Base-by-base conservation (phyloP, 2,329 filamentous ascomycete genomes). In the Penicillium sp. region DNA sequence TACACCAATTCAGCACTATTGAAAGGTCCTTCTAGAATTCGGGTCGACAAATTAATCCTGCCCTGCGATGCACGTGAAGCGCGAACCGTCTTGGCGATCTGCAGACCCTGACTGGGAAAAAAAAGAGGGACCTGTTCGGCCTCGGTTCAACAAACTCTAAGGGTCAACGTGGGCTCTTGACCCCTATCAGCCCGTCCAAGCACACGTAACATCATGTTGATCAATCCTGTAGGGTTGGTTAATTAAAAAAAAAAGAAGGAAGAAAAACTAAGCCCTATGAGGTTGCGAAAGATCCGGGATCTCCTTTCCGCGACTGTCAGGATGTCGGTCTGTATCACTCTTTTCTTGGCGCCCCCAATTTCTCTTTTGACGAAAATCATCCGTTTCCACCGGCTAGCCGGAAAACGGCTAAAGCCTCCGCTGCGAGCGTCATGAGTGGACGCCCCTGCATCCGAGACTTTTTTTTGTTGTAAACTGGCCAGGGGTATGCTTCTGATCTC, bases 261-360 rank as follows among this genome's bases (percentile, higher is more conserved):
- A 6, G 8, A 27, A 27, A 34, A 34, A 21, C 21, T 40, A 18
- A 41, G 49, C 50, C 50, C 36, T 52, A 48, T 42, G 27, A 46
- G 45, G 45, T 46, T 46, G 42, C 11, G 14, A 22, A 36, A 32
- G 14, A 7, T 45, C 31, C 44, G 32, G 27, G 43, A 52, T 52
- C 36, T 36, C 8, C 31, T 39, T 45, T 24, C 36, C 34, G 21
- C 27, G 18, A 24, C 48, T 42, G 18, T 21, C 21, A 41, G 29
- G 9, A 41, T 13, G n/a, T 50, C 31, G 31, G 31, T 9, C 13
- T 41, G 14, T 36, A 34, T 44, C 24, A 18, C 18, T 18, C 18
- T 18, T 18, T 7, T 32, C 49, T 51, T 51, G 48, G 48, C 48
- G 48, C 38, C 48, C 48, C 42, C 18, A 18, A 46, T 31, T 27